phyloP scores from a whole-genome alignment of 2,329 filamentous ascomycete genomes.

The Leptodontidium sp. region DNA sequence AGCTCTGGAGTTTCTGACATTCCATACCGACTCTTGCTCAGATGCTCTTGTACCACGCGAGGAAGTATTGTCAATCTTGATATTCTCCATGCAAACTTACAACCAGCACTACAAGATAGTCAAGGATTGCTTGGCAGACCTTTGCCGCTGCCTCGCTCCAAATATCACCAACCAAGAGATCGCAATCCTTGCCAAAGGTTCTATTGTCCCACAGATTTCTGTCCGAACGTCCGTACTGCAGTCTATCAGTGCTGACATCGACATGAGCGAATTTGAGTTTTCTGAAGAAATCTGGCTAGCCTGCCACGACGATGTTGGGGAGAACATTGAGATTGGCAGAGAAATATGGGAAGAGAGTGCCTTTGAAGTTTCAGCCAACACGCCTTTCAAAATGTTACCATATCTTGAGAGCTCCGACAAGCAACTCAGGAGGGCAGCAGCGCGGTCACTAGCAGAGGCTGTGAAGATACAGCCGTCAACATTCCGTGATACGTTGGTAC shows the following conservation, averaged over 20 bases:
- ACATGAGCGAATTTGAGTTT: conserved; percentile 86
- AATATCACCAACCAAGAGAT: conserved; percentile 81
- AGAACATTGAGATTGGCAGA: conserved; percentile 82
- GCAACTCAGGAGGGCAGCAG: conserved; percentile 84
- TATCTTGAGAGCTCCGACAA: conserved; percentile 83
- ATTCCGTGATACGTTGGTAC: conserved; percentile 68
- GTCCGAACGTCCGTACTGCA: conserved; percentile 88
- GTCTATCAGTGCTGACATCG: conserved; percentile 88
- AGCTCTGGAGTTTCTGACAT: conserved; percentile 86
- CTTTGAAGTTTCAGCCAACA: conserved; percentile 71
- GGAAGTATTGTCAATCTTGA: conserved; percentile 75
- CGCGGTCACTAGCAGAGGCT: conserved; percentile 80
- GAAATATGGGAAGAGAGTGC: conserved; percentile 97
- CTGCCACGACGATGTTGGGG: conserved; percentile 87
- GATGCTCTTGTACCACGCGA: conserved; percentile 79
- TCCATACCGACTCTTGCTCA: conserved; percentile 82
- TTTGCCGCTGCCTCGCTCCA: conserved; percentile 83
- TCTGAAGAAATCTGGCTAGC: conserved; percentile 94
- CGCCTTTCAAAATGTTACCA: conserved; percentile 73
- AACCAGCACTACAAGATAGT: conserved; percentile 94
- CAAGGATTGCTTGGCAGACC: conserved; percentile 89
- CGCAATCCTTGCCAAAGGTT: conserved; percentile 76
- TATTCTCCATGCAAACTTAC: conserved; percentile 86
- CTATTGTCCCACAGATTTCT: conserved; percentile 79
- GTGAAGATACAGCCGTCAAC: conserved; percentile 66